phyloP scores from a whole-genome alignment of 2,329 filamentous ascomycete genomes.

The Cryphonectria nitschkei region DNA sequence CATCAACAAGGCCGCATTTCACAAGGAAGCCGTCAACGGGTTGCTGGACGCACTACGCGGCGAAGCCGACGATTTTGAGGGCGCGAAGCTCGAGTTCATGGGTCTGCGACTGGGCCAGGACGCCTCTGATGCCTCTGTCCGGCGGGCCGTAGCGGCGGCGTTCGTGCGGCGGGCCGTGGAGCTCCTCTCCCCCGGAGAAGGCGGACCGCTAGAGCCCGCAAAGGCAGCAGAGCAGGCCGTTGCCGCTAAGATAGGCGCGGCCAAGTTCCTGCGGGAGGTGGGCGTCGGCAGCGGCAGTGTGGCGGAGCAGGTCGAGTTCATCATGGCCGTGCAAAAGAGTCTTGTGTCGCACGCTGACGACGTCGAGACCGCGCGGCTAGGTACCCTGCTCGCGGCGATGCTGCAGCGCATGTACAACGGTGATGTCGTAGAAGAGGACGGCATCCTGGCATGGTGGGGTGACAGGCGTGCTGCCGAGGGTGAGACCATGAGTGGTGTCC shows the following conservation, averaged over 20 bases:
- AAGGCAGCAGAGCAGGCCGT: constrained; percentile 69
- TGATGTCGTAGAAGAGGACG: constrained; percentile 88
- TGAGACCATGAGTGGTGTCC: constrained; percentile 71
- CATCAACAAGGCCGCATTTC: constrained; percentile 64
- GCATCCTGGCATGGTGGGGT: constrained; percentile 86
- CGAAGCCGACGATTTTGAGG: constrained; percentile 78
- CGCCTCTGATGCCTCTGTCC: constrained; percentile 86
- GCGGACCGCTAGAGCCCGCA: constrained; percentile 56
- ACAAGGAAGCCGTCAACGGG: constrained; percentile 82
- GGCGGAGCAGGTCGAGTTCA: constrained; percentile 82
- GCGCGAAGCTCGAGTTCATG: constrained; percentile 85
- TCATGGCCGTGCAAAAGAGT: constrained; percentile 81
- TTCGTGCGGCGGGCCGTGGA: constrained; percentile 82
- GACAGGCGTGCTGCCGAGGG: constrained; percentile 69
- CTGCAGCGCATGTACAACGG: constrained; percentile 84
- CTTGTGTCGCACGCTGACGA: constrained; percentile 61
- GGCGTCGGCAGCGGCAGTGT: constrained; percentile 67
- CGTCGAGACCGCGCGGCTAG: constrained; percentile 51
- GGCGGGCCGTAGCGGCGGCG: constrained; percentile 81
- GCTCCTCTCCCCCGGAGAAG: constrained; percentile 56
- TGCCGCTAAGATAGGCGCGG: constrained; percentile 54
- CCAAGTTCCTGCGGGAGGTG: constrained; percentile 61
- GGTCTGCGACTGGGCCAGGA: constrained; percentile 89
- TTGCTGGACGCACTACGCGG: constrained; percentile 83
- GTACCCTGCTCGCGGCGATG: constrained; percentile 73